Evolutionary conservation across 768 basidiomycete species (phyloP).

Genomic region (Amanita fuliginea): DNA sequence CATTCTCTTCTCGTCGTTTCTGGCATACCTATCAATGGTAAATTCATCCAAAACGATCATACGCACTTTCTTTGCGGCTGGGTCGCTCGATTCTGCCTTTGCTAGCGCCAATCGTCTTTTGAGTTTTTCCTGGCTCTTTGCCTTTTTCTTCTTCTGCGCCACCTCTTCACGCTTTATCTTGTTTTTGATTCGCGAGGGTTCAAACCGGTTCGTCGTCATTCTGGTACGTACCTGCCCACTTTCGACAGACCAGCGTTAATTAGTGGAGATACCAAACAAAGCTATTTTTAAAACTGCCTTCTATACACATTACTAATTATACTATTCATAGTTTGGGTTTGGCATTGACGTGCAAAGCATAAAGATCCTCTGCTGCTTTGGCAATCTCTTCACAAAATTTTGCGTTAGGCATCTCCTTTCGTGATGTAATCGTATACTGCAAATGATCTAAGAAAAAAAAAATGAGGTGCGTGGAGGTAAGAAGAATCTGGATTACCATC

Average conservation of each 20-base stretch:
- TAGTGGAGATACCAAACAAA: too few relatives aligned
- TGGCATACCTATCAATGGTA: slow-evolving; percentile 16
- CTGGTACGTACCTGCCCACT: neutral
- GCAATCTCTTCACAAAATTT: slow-evolving; percentile 63
- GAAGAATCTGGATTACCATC: slow-evolving; percentile 37
- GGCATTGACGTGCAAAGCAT: slow-evolving; percentile 37
- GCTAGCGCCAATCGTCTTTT: slow-evolving; percentile 68
- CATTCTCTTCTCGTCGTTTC: slow-evolving; percentile 78
- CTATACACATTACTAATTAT: neutral
- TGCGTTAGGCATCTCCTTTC: slow-evolving; percentile 73
- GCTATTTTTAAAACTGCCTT: too few relatives aligned
- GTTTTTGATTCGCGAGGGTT: slow-evolving; percentile 70
- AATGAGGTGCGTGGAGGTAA: slow-evolving; percentile 6
- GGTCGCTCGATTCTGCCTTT: slow-evolving; percentile 68
- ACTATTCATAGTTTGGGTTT: slow-evolving; percentile 1
- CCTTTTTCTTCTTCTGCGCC: slow-evolving; percentile 59
- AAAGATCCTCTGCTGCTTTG: slow-evolving; percentile 54
- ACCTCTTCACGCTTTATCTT: slow-evolving; percentile 82
- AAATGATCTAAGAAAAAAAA: slow-evolving; percentile 52
- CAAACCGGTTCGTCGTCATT: slow-evolving; percentile 50
- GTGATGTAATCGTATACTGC: slow-evolving; percentile 82
- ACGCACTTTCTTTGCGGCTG: slow-evolving; percentile 65
- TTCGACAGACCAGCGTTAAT: neutral
- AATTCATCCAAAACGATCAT: neutral
- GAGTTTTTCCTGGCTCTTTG: slow-evolving; percentile 73